Base-by-base conservation (phyloP, 495 filamentous ascomycete species). In the Penicillium paxilli region DNA sequence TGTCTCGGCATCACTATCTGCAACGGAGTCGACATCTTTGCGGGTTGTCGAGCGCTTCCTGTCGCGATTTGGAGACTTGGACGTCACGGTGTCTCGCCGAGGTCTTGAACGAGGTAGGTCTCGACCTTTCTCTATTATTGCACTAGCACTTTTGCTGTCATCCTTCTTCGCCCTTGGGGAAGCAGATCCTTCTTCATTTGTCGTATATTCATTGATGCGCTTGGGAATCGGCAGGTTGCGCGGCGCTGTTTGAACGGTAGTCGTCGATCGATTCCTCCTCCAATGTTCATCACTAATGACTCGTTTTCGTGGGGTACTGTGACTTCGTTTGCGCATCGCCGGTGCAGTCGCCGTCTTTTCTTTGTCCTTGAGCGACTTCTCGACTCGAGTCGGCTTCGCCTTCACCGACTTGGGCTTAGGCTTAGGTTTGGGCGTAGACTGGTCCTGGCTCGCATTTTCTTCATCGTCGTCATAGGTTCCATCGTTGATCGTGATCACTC, bases 271-370 rank as follows among this genome's bases (percentile, higher is more conserved):
- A 52, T 78, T 80, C 40, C 55, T 62, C 37, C 71, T 73, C 89
- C 89, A 93, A 57, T 93, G 86, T 33, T 85, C 83, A 69, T 93
- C 89, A 59, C 89, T 91, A 19, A 93, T 79, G 20, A 93, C 85
- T 44, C 89, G 80, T 74, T 91, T 93, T 59, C 85, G 84, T 5
- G 89, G 89, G 17, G 82, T 77, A 59, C 76, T 83, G 44, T 74
- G 69, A 55, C 77, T 80, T 57, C 73, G 68, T 47, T 67, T 67
- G 38, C 74, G 63, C 10, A 49, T 45, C 14, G 52, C 20, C 6
- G 44, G n/a, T 5, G 52, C 51, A 7, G 50, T 44, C 12, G 52
- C 51, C 7, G 47, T 44, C 26, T 54, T 59, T 5, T 59, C 52
- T 21, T 40, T 19, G 38, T 24, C 30, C 35, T 54, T 42, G 16